Percentiles rank a stretch among this genome's conserved stretches.
Conservation (phyloP, 306 rosid genomes). For the Inga leiocalycina region DNA sequence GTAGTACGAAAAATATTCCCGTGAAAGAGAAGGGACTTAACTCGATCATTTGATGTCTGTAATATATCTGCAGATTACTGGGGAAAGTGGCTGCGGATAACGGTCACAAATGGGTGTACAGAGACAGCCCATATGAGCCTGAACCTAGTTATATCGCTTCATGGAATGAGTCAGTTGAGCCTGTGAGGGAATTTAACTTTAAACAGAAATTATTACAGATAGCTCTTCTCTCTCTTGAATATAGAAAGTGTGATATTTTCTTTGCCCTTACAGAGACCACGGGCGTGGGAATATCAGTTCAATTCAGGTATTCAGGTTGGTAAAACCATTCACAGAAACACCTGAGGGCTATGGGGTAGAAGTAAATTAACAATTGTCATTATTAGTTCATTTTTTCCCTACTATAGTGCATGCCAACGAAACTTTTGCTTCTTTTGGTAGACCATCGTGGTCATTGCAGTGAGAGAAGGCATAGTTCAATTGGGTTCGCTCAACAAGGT, state of each 20-base stretch:
- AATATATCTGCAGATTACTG: conserved; percentile 53
- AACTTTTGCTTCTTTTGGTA: conserved; percentile 29
- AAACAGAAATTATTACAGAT: background rate
- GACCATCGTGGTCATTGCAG: conserved; percentile 80
- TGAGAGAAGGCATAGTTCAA: conserved; percentile 87
- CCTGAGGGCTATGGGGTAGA: background rate
- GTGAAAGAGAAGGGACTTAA: conserved; percentile 6
- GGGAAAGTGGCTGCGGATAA: conserved; percentile 89
- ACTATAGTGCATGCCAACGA: background rate
- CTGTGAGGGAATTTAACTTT: conserved; percentile 42
- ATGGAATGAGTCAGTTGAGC: conserved; percentile 81
- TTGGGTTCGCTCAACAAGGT: conserved; percentile 87
- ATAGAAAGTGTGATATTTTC: background rate
- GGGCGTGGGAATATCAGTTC: conserved; percentile 87
- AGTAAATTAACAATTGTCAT: background rate
- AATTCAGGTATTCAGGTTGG: conserved; percentile 87
- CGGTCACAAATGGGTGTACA: conserved; percentile 85
- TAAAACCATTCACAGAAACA: conserved; percentile 17
- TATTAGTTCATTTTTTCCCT: conserved; percentile 1
- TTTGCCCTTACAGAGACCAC: conserved; percentile 61
- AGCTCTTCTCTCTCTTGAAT: background rate
- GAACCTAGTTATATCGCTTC: conserved; percentile 65
- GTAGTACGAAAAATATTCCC: background rate
- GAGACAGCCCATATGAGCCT: conserved; percentile 57
- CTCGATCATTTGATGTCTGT: conserved; percentile 14